These are phyloP conservation scores for Collybiopsis luxurians DNA, from an alignment of 768 basidiomycete genomes.

Conservation along the genomic window DNA sequence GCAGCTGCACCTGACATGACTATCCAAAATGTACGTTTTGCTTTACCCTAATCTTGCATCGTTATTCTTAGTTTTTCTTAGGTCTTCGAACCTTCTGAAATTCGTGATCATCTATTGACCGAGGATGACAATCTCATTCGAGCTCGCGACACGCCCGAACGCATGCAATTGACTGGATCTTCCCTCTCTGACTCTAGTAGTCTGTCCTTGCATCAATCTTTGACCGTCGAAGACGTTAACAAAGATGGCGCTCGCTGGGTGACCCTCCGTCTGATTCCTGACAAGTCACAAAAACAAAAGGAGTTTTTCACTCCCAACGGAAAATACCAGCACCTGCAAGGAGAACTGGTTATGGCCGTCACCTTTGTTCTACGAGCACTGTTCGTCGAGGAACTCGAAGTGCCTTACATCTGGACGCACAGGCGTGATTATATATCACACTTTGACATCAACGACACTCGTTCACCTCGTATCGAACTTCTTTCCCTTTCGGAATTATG, in stretches of 20 bases:
- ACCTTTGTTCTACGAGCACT: conserved; percentile 75
- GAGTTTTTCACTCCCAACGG: conserved; percentile 73
- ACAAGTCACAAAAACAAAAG: conserved; percentile 46
- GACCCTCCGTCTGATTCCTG: conserved; percentile 68
- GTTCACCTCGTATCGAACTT: conserved; percentile 64
- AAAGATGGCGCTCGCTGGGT: conserved; percentile 84
- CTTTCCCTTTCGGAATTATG: conserved; percentile 81
- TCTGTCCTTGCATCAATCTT: conserved; percentile 56
- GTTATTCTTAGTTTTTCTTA: conserved; percentile 27
- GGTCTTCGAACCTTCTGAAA: conserved; percentile 99
- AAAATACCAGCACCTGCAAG: conserved; percentile 54
- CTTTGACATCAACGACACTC: conserved; percentile 67
- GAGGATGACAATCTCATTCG: conserved; percentile 94
- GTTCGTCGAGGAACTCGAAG: conserved; percentile 87
- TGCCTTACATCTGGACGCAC: conserved; percentile 94
- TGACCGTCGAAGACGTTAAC: conserved; percentile 71
- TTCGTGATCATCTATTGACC: conserved; percentile 82
- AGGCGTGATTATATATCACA: conserved; percentile 87
- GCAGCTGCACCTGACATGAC: conserved; percentile 69
- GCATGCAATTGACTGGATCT: conserved; percentile 89
- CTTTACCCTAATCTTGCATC: conserved; percentile 10
- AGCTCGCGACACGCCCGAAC: conserved; percentile 87
- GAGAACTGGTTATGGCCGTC: conserved; percentile 75
- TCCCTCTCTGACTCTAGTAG: conserved; percentile 70
- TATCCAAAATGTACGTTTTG: conserved; percentile 70